Evolutionary conservation across 2,329 filamentous ascomycete species (phyloP).

Genomic region (Chrysosporium queenslandicum): DNA sequence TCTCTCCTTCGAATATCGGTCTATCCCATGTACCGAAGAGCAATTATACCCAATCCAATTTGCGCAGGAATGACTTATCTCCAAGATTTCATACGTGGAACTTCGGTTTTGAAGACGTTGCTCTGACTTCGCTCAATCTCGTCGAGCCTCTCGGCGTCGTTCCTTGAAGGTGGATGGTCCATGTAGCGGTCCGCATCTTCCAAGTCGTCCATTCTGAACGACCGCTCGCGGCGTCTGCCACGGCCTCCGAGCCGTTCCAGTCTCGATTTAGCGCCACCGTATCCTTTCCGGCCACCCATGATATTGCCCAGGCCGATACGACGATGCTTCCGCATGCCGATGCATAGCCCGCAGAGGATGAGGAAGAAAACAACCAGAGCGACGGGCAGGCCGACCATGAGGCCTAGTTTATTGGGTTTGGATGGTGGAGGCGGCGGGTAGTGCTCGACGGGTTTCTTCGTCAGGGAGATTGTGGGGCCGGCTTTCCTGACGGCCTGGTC

Average conservation of each 20-base stretch:
- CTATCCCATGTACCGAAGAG: too few relatives aligned
- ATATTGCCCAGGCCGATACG: slow-evolving; percentile 29
- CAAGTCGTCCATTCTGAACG: slow-evolving; percentile 25
- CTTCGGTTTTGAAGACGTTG: slow-evolving; percentile 31
- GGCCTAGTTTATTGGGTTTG: slow-evolving; percentile 26
- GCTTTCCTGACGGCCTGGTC: slow-evolving; percentile 20
- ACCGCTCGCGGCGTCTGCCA: slow-evolving; percentile 16
- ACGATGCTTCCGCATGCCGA: slow-evolving; percentile 35
- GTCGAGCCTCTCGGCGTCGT: slow-evolving; percentile 23
- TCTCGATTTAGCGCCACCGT: slow-evolving; percentile 30
- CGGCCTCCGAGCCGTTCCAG: slow-evolving; percentile 27
- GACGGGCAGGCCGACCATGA: slow-evolving; percentile 37
- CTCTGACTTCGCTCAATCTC: slow-evolving; percentile 24
- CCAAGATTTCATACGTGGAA: slow-evolving; percentile 32
- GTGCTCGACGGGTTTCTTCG: slow-evolving; percentile 28
- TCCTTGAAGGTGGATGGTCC: slow-evolving; percentile 17
- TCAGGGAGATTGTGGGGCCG: slow-evolving; percentile 32
- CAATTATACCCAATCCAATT: too few relatives aligned
- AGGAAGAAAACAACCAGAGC: slow-evolving; percentile 29
- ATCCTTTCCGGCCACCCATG: slow-evolving; percentile 31
- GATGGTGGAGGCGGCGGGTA: slow-evolving; percentile 26
- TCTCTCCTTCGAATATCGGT: too few relatives aligned
- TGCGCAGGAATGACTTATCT: too few relatives aligned
- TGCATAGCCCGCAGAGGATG: slow-evolving; percentile 31
- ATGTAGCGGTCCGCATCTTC: slow-evolving; percentile 21